These are phyloP conservation scores for Aspergillus indologenus DNA, from an alignment of 495 filamentous ascomycete genomes.

Conservation along the genomic window DNA sequence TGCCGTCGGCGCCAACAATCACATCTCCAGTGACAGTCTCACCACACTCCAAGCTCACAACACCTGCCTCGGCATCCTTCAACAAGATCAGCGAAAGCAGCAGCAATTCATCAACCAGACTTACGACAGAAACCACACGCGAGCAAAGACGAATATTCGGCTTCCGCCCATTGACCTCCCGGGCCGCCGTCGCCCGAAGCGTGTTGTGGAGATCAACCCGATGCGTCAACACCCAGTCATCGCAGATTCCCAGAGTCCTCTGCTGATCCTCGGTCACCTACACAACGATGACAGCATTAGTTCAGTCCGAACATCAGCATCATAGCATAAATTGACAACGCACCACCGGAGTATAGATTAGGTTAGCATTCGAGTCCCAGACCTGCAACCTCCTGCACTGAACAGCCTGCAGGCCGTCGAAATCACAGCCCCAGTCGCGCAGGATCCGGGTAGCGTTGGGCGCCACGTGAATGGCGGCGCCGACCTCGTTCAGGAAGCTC, in stretches of 20 bases:
- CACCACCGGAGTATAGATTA: constrained; percentile 13
- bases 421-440: constrained; percentile 41
- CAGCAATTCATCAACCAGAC: neutral
- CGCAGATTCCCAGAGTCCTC: constrained; percentile 13
- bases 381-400: constrained; percentile 15
- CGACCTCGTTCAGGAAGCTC: constrained; percentile 48
- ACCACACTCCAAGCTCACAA: constrained; percentile 32
- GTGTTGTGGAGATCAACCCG: constrained; percentile 51
- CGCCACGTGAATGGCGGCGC: constrained; percentile 50
- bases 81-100: no score
- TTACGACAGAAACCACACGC: constrained; percentile 25
- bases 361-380: constrained; percentile 13
- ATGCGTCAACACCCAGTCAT: constrained; percentile 38
- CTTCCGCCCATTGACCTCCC: constrained; percentile 29
- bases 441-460: constrained; percentile 51
- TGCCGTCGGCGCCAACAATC: constrained; percentile 50
- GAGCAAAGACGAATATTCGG: constrained; percentile 32
- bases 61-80: constrained; percentile 37
- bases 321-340: neutral
- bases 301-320: neutral
- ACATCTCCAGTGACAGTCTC: constrained; percentile 36
- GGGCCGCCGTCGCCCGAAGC: constrained; percentile 32
- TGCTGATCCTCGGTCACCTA: constrained; percentile 21
- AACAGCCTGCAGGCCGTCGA: constrained; percentile 27
- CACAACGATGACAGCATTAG: neutral